A percentile compares a stretch with the other conserved stretches of the same genome.
phyloP scores from a whole-genome alignment of 202 grass and related monocot genomes.

The Zizania palustris region DNA sequence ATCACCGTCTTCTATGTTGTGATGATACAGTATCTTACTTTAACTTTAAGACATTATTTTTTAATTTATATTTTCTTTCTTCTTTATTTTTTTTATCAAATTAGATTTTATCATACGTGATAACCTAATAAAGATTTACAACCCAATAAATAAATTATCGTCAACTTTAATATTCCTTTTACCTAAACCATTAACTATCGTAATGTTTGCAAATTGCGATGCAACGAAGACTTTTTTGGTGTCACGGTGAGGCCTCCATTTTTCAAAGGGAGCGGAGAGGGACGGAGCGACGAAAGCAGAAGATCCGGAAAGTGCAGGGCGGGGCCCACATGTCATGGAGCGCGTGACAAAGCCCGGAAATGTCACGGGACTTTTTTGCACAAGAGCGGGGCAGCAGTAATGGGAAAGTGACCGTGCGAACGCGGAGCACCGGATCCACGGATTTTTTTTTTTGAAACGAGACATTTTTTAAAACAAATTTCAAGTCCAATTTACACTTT shows the following conservation, averaged over 20 bases:
- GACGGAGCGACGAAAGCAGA: background rate
- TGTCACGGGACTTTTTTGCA: slow-evolving; percentile 12
- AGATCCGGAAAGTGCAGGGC: background rate
- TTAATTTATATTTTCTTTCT: no score
- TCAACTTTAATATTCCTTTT: background rate
- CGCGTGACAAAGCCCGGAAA: background rate
- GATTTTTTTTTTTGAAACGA: no score
- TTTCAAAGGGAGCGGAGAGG: background rate
- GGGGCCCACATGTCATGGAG: background rate
- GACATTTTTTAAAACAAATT: no score
- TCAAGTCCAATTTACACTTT: no score
- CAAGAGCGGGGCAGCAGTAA: background rate
- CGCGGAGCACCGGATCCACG: background rate
- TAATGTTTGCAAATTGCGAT: background rate
- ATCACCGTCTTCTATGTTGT: no score
- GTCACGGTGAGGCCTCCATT: background rate
- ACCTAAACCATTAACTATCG: background rate
- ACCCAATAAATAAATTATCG: background rate
- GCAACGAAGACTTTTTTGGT: background rate
- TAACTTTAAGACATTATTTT: no score
- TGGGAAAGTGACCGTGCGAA: slow-evolving; percentile 17
- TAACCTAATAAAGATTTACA: no score
- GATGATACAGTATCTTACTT: no score
- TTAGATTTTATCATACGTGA: no score
- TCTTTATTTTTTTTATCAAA: no score